Evolutionary conservation across 2,329 filamentous ascomycete genomes (phyloP).

Genomic region (Samsoniella hepiali): DNA sequence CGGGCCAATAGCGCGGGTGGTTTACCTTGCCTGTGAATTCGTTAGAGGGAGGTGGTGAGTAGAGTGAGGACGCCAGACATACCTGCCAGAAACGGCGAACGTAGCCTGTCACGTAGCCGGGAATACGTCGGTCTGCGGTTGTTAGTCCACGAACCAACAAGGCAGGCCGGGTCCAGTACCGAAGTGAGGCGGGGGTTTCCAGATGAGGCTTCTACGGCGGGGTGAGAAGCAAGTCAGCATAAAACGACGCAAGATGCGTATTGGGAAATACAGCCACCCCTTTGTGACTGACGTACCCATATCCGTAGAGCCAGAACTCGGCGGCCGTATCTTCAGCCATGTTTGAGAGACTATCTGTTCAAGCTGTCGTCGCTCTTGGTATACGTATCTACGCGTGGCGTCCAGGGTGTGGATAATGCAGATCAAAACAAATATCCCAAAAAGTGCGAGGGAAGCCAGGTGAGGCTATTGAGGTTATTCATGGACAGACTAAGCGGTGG

Average conservation of each 20-base stretch:
- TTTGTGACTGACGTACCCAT: slow-evolving; percentile 61
- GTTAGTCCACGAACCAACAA: slow-evolving; percentile 10
- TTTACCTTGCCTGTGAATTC: slow-evolving; percentile 33
- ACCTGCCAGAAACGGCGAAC: slow-evolving; percentile 98
- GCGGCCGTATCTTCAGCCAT: slow-evolving; percentile 29
- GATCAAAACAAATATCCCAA: not conserved
- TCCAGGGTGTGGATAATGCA: not conserved
- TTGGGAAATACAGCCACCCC: not conserved
- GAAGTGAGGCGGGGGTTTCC: slow-evolving; percentile 95
- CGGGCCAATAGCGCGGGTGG: not conserved
- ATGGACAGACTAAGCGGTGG: not conserved
- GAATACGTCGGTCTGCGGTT: slow-evolving; percentile 69
- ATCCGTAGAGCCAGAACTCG: slow-evolving; percentile 96
- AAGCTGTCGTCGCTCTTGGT: not conserved
- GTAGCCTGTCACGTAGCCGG: slow-evolving; percentile 89
- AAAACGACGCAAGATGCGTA: no score
- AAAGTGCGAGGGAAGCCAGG: no score
- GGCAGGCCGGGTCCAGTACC: slow-evolving; percentile 52
- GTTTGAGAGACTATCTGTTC: not conserved
- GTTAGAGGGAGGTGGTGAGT: slow-evolving; percentile 18
- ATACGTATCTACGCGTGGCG: no score
- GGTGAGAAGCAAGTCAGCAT: slow-evolving; percentile 20
- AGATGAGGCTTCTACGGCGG: slow-evolving; percentile 73
- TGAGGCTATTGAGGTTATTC: not conserved
- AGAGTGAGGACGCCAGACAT: slow-evolving; percentile 34